phyloP scores from a whole-genome alignment of 805 yeast genomes.

The Schwanniomyces pseudopolymorphus region DNA sequence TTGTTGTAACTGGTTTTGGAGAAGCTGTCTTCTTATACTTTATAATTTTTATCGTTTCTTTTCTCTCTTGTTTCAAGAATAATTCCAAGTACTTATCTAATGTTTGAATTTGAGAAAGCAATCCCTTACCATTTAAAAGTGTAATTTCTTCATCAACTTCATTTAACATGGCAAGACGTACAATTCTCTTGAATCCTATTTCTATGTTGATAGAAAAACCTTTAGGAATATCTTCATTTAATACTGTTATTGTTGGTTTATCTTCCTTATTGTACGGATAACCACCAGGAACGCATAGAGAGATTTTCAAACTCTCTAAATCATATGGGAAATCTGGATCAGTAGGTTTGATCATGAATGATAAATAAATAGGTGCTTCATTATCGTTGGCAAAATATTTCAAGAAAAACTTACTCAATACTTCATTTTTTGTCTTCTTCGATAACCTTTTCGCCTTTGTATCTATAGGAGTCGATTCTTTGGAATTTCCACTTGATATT shows the following conservation, averaged over 20 bases:
- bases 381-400: conserved; percentile 19
- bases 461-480: neutral
- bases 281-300: conserved; percentile 51
- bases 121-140: conserved; percentile 48
- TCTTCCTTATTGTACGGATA: conserved; percentile 48
- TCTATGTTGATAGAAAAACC: conserved; percentile 71
- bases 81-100: conserved; percentile 59
- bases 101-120: conserved; percentile 53
- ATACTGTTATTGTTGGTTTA: conserved; percentile 52
- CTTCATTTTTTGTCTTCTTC: conserved; percentile 7
- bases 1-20: neutral
- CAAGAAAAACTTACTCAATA: conserved; percentile 13
- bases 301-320: conserved; percentile 50
- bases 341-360: conserved; percentile 51
- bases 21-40: conserved; percentile 17
- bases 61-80: conserved; percentile 58
- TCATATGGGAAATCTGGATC: conserved; percentile 78
- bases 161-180: conserved; percentile 19
- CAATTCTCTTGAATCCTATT: conserved; percentile 55
- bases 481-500: neutral
- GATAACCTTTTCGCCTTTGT: neutral
- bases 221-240: conserved; percentile 67
- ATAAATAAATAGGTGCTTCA: conserved; percentile 31
- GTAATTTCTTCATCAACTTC: conserved; percentile 21
- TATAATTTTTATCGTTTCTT: conserved; percentile 62